A percentile compares a stretch with the other conserved stretches of the same genome.
Evolutionary conservation across 192 early-diverging fungal species (phyloP).

Genomic region (Coemansia pectinata): DNA sequence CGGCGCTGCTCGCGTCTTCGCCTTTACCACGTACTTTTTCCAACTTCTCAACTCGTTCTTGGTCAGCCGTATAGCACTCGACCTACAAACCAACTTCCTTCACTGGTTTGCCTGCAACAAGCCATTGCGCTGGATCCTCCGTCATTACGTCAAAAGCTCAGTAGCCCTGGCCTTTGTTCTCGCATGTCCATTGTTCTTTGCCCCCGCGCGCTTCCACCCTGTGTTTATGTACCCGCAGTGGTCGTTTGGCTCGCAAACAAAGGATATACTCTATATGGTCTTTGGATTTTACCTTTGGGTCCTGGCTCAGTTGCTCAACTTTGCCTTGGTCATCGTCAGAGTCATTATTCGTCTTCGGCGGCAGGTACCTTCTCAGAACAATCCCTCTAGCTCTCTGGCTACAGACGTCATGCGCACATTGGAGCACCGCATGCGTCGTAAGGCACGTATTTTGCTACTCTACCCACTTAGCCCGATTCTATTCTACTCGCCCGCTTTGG

Average conservation of each 20-base stretch:
- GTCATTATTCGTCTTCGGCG: conserved; percentile 29
- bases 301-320: conserved; percentile 31
- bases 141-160: conserved; percentile 27
- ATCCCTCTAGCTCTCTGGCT: conserved; percentile 22
- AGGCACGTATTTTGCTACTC: conserved; percentile 38
- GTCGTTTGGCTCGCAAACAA: conserved; percentile 35
- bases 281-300: conserved; percentile 45
- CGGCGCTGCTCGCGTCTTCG: conserved; percentile 36
- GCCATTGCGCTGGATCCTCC: conserved; percentile 30
- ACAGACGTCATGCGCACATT: conserved; percentile 41
- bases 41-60: conserved; percentile 40
- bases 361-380: conserved; percentile 20
- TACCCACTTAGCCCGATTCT: conserved; percentile 50
- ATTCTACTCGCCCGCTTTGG: conserved; percentile 32
- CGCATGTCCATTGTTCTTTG: conserved; percentile 36
- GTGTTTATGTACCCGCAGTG: conserved; percentile 35
- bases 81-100: conserved; percentile 46
- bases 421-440: conserved; percentile 46
- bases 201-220: conserved; percentile 28
- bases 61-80: conserved; percentile 43
- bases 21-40: conserved; percentile 39
- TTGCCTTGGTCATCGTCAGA: conserved; percentile 32
- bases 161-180: conserved; percentile 24
- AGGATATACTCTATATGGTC: conserved; percentile 33
- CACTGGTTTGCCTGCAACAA: conserved; percentile 39